phyloP scores from a whole-genome alignment of 768 basidiomycete genomes.

The Mycena metata region DNA sequence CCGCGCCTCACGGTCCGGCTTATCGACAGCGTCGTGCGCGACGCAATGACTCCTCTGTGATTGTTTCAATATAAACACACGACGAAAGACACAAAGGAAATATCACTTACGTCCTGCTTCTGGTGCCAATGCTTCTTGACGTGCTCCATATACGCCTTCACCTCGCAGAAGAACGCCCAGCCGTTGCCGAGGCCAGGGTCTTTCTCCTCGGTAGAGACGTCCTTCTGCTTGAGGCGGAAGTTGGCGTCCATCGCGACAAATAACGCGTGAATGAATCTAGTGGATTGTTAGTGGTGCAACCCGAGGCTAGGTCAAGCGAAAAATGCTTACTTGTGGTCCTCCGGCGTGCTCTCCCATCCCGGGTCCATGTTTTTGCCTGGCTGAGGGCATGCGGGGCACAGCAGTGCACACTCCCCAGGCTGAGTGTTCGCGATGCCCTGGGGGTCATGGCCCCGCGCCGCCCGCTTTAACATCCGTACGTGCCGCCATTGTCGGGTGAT shows the following conservation, averaged over 20 bases:
- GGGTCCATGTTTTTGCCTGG: constrained; percentile 43
- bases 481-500: constrained; percentile 37
- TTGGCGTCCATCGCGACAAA: constrained; percentile 42
- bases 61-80: too few species aligned
- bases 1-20: constrained; percentile 22
- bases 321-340: background rate
- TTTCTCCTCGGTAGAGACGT: constrained; percentile 26
- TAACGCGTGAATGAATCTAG: constrained; percentile 33
- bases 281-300: too few species aligned
- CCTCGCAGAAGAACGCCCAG: constrained; percentile 36
- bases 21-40: background rate
- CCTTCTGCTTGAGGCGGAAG: constrained; percentile 39
- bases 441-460: constrained; percentile 39
- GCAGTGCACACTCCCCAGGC: constrained; percentile 31
- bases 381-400: constrained; percentile 44
- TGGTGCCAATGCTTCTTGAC: constrained; percentile 9
- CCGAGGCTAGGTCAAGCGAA: background rate
- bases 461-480: constrained; percentile 20
- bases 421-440: constrained; percentile 35
- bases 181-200: constrained; percentile 37
- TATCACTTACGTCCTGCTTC: background rate
- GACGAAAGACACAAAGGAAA: too few species aligned
- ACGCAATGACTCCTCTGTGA: constrained; percentile 21
- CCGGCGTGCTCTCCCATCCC: constrained; percentile 37
- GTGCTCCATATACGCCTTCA: constrained; percentile 27